Conservation (phyloP, 768 basidiomycete species). For the Amanita polypyramis region DNA sequence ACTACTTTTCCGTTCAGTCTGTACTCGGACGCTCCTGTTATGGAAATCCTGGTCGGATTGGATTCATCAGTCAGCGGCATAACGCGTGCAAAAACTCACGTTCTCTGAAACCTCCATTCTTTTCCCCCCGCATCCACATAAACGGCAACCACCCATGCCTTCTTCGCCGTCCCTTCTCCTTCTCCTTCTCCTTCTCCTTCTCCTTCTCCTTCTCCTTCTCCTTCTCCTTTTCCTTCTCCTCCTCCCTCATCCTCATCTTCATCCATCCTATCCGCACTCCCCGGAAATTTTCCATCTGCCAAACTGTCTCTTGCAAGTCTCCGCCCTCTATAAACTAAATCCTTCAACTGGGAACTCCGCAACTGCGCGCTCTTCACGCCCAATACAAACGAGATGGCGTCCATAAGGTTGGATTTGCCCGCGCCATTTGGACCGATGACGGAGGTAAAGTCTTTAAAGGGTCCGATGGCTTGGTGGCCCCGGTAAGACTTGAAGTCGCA, state of each 20-base stretch:
- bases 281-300: slow-evolving; percentile 22
- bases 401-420: slow-evolving; percentile 98
- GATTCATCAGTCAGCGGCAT: not conserved
- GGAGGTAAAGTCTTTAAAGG: slow-evolving; percentile 89
- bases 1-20: slow-evolving; percentile 73
- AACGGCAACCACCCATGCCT: slow-evolving; percentile 93
- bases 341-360: slow-evolving; percentile 87
- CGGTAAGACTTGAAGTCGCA: slow-evolving; percentile 98
- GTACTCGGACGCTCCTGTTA: slow-evolving; percentile 84
- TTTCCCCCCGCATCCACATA: slow-evolving; percentile 68
- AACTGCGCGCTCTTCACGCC: slow-evolving; percentile 93
- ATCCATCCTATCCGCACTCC: slow-evolving; percentile 34
- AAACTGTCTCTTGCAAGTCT: slow-evolving; percentile 44
- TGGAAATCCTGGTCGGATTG: slow-evolving; percentile 59
- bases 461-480: slow-evolving; percentile 79
- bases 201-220: slow-evolving; percentile 36
- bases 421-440: slow-evolving; percentile 98
- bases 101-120: slow-evolving; percentile 87
- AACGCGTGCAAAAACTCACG: slow-evolving; percentile 42
- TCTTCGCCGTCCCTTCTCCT: slow-evolving; percentile 72
- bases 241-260: slow-evolving; percentile 36
- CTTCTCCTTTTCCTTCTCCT: slow-evolving; percentile 43
- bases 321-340: slow-evolving; percentile 90
- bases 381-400: slow-evolving; percentile 97
- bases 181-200: slow-evolving; percentile 36